These are phyloP conservation scores for Lagenidium giganteum DNA, from an alignment of 352 stramenopile species.

Conservation along the genomic window DNA sequence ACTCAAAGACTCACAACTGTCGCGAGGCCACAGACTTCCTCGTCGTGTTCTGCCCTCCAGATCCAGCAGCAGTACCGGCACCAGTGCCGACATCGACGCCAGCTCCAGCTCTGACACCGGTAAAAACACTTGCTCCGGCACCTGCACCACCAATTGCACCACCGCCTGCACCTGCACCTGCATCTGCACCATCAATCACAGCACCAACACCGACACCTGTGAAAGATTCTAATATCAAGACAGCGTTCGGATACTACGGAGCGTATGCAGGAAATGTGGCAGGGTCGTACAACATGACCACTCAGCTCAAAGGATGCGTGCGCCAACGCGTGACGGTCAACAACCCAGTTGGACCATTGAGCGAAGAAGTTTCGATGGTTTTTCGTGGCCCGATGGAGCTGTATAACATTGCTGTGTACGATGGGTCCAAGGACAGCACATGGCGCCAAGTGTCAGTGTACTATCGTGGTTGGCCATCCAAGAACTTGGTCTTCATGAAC, in stretches of 20 bases:
- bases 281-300: conserved; percentile 9
- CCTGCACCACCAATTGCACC: not conserved
- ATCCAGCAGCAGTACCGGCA: not conserved
- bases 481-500: conserved; percentile 72
- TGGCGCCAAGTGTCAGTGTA: conserved; percentile 56
- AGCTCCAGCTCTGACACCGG: no score
- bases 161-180: not conserved
- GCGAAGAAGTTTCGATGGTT: conserved; percentile 48
- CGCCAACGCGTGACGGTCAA: conserved; percentile 1
- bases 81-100: not conserved
- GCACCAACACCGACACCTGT: not conserved
- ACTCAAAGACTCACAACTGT: conserved; percentile 26
- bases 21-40: conserved; percentile 24
- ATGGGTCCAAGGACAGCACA: not conserved
- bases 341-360: conserved; percentile 32
- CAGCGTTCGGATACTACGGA: conserved; percentile 11
- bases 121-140: not conserved
- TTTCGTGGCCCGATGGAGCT: conserved; percentile 60
- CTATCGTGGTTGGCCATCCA: conserved; percentile 17
- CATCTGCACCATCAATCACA: not conserved
- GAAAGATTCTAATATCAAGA: no score
- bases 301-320: conserved; percentile 1
- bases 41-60: conserved; percentile 30
- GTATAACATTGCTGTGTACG: conserved; percentile 52
- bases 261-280: conserved; percentile 12